Conservation (phyloP, 1,284 basidiomycete species). For the Ganoderma lucidum region DNA sequence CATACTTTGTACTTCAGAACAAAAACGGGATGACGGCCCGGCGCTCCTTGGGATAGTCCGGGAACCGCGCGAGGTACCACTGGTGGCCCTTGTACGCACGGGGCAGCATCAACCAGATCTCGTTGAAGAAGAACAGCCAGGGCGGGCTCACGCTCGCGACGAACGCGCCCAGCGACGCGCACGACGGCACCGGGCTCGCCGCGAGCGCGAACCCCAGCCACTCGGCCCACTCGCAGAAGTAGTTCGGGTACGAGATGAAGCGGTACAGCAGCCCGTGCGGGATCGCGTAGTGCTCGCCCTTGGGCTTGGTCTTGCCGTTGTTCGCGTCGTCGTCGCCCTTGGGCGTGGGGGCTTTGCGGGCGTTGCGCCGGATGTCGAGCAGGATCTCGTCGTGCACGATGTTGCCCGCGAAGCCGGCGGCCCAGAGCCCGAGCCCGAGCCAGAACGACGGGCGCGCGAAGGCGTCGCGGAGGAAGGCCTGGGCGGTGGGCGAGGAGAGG, state of each 20-base stretch:
- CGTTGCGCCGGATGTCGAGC: slow-evolving; percentile 69
- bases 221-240: slow-evolving; percentile 91
- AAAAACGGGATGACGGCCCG: slow-evolving; percentile 59
- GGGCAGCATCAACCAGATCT: slow-evolving; percentile 80
- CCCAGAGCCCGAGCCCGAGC: slow-evolving; percentile 72
- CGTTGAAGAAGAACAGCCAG: slow-evolving; percentile 79
- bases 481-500: slow-evolving; percentile 62
- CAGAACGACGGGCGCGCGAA: slow-evolving; percentile 60
- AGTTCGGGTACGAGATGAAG: slow-evolving; percentile 92
- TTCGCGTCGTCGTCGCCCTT: slow-evolving; percentile 14
- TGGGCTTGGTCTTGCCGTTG: slow-evolving; percentile 32
- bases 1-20: slow-evolving; percentile 21
- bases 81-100: slow-evolving; percentile 81
- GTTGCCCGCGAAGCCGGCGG: slow-evolving; percentile 78
- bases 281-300: slow-evolving; percentile 74
- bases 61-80: slow-evolving; percentile 83
- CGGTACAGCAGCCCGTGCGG: slow-evolving; percentile 84
- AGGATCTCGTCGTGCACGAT: slow-evolving; percentile 91
- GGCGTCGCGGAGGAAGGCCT: slow-evolving; percentile 48
- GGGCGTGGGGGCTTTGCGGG: slow-evolving; percentile 37
- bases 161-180: slow-evolving; percentile 40
- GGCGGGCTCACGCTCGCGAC: slow-evolving; percentile 55
- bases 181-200: slow-evolving; percentile 51
- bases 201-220: slow-evolving; percentile 85
- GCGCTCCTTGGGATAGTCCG: slow-evolving; percentile 57